Percentiles rank a stretch among this genome's conserved stretches.
Conservation (phyloP, 1,284 basidiomycete species). For the Sporisorium exsertum region DNA sequence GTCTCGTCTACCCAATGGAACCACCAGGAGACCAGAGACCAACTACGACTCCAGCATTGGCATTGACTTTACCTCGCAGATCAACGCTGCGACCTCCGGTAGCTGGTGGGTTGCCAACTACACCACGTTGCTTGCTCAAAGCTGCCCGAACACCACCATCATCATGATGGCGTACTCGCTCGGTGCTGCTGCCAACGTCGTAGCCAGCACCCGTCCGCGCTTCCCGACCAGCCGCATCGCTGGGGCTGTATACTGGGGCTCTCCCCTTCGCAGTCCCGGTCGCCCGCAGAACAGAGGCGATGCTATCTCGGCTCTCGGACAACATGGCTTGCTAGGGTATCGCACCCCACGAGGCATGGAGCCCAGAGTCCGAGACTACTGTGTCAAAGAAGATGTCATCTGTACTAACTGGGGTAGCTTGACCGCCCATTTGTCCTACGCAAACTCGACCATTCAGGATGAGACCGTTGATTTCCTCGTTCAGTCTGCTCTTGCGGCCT, state of each 20-base stretch:
- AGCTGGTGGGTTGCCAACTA: conserved; percentile 35
- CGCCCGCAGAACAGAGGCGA: conserved; percentile 28
- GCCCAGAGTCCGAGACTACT: conserved; percentile 25
- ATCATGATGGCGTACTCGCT: conserved; percentile 41
- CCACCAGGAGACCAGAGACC: conserved; percentile 23
- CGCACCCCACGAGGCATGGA: conserved; percentile 30
- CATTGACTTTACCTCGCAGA: conserved; percentile 20
- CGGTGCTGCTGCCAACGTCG: conserved; percentile 21
- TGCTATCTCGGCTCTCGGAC: conserved; percentile 17
- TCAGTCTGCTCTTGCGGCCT: conserved; percentile 14
- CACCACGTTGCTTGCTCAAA: conserved; percentile 27
- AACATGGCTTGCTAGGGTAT: conserved; percentile 20
- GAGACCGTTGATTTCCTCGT: conserved; percentile 29
- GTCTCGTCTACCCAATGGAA: conserved; percentile 21
- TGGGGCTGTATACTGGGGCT: conserved; percentile 19
- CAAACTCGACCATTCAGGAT: conserved; percentile 21
- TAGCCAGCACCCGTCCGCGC: conserved; percentile 26
- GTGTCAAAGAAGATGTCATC: conserved; percentile 16
- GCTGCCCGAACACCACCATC: conserved; percentile 35
- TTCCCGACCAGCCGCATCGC: conserved; percentile 20
- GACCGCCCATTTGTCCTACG: conserved; percentile 21
- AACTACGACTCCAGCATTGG: conserved; percentile 33
- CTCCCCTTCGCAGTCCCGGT: conserved; percentile 9
- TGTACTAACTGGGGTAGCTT: conserved; percentile 15
- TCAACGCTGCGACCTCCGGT: conserved; percentile 17